Evolutionary conservation across 2,329 filamentous ascomycete species (phyloP).

Genomic region (Xylaria sp.): DNA sequence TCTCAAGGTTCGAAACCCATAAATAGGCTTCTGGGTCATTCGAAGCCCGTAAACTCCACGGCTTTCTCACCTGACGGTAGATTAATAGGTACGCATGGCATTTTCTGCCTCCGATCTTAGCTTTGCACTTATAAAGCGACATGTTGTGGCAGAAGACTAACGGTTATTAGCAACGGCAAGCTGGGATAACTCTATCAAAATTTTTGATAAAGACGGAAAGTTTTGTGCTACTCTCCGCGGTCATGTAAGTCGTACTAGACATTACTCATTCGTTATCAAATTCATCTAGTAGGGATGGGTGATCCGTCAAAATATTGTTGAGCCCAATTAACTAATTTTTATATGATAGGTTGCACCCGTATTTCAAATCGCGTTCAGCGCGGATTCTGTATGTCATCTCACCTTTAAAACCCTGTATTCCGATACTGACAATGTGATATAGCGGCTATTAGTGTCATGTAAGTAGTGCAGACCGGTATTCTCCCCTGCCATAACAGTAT

Average conservation of each 20-base stretch:
- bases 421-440: slow-evolving; percentile 13
- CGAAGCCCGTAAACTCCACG: slow-evolving; percentile 97
- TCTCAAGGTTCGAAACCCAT: slow-evolving; percentile 81
- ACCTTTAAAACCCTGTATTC: neutral
- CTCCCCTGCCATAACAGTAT: neutral
- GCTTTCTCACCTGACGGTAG: slow-evolving; percentile 91
- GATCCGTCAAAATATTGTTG: neutral
- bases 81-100: slow-evolving; percentile 68
- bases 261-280: neutral
- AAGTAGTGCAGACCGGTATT: slow-evolving; percentile 5
- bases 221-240: slow-evolving; percentile 90
- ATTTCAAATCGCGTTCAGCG: slow-evolving; percentile 92
- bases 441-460: slow-evolving; percentile 52
- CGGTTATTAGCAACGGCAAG: slow-evolving; percentile 71
- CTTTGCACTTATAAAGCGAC: neutral
- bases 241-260: slow-evolving; percentile 72
- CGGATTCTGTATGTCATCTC: slow-evolving; percentile 71
- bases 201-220: slow-evolving; percentile 76
- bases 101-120: neutral
- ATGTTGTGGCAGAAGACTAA: slow-evolving; percentile 1
- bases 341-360: slow-evolving; percentile 74
- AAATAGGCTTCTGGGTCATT: slow-evolving; percentile 89
- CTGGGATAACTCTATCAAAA: slow-evolving; percentile 94
- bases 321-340: slow-evolving; percentile 20
- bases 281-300: neutral